Percentiles rank a stretch among this genome's conserved stretches.
These are phyloP conservation scores for Stenogyne calaminthoides DNA, from an alignment of 305 asterid genomes.

Conservation along the genomic window DNA sequence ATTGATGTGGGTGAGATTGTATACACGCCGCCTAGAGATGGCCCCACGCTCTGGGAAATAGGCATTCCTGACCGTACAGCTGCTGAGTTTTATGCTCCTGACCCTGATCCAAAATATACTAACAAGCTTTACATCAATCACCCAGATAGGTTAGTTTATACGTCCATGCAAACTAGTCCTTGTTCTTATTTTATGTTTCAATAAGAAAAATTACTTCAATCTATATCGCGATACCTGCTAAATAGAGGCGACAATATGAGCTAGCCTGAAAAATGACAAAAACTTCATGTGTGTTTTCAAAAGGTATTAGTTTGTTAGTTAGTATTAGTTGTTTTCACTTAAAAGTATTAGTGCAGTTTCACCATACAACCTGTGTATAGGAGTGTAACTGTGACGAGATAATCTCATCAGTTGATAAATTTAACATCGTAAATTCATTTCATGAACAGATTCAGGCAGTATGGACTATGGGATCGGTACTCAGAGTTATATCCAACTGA, in stretches of 20 bases:
- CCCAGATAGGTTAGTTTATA: slow-evolving; percentile 59
- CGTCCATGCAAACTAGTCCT: background rate
- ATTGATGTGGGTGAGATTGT: slow-evolving; percentile 62
- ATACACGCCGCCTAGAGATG: slow-evolving; percentile 79
- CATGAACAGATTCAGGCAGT: slow-evolving; percentile 74
- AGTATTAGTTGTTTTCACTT: too few relatives aligned
- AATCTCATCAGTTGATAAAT: slow-evolving; percentile 1
- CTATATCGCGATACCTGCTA: too few relatives aligned
- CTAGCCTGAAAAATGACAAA: background rate
- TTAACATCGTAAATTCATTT: background rate
- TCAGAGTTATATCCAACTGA: slow-evolving; percentile 65
- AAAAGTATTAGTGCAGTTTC: too few relatives aligned
- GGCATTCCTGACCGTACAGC: slow-evolving; percentile 94
- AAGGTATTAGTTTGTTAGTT: too few relatives aligned
- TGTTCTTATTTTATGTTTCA: background rate
- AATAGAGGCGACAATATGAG: background rate
- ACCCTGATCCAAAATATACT: slow-evolving; percentile 74
- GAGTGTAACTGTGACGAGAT: too few relatives aligned
- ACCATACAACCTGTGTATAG: too few relatives aligned
- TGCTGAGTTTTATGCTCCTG: slow-evolving; percentile 82
- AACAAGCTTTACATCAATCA: slow-evolving; percentile 69
- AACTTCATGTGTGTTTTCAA: too few relatives aligned
- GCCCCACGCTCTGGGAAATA: slow-evolving; percentile 94
- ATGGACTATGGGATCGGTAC: slow-evolving; percentile 91
- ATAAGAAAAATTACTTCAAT: too few relatives aligned